Evolutionary conservation across 441 rosid species (phyloP), one percentile per base, ranked within the genome.

Genomic region (Pelargonium myrrhifolium): DNA sequence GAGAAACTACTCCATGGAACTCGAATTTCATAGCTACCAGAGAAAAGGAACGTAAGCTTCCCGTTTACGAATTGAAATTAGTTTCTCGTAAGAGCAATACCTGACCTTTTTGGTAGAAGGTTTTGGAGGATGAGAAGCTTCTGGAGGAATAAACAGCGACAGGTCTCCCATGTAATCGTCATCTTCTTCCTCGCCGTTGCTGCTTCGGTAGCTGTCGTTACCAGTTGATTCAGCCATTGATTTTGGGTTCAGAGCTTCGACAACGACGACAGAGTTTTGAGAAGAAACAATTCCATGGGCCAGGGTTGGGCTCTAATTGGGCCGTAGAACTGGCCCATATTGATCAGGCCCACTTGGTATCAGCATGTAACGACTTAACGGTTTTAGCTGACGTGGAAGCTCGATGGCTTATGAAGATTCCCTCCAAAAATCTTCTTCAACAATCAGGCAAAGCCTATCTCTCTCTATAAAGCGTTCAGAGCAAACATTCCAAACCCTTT

Each of bases 121-220:
- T 49, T 79, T 85, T 6, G 91, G 65, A 22, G 84, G 68, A 5
- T 66, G 75, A 0, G 81, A 68, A 24, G 74, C 75, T 51, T 85
- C 87, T 0, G 83, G 80, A 60, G 93, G 88, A 67, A 94, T 73
- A 66, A 92, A 89, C 17, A 73, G 85, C 65, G 97, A 86, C 18
- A 94, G 83, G 76, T 91, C 96, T 22, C 18, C 17, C 58, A 51
- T 15, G 58, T n/a, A 51, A 18, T 51, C 20, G 6, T 7, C 21
- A n/a, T 15, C 9, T 3, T 26, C 64, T 26, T 24, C 63, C 1
- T 17, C 40, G 17, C 26, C 64, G 14, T 4, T 1, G 40, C 64
- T 60, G 64, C 26, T 59, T 51, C 58, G 20, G 40, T 37, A 37
- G 40, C 40, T 37, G 9, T 37, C 40, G 10, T 37, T 37, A 37